A percentile compares a stretch with the other conserved stretches of the same genome.
Evolutionary conservation across 345 rosid species (phyloP).

Genomic region (Acer negundo): DNA sequence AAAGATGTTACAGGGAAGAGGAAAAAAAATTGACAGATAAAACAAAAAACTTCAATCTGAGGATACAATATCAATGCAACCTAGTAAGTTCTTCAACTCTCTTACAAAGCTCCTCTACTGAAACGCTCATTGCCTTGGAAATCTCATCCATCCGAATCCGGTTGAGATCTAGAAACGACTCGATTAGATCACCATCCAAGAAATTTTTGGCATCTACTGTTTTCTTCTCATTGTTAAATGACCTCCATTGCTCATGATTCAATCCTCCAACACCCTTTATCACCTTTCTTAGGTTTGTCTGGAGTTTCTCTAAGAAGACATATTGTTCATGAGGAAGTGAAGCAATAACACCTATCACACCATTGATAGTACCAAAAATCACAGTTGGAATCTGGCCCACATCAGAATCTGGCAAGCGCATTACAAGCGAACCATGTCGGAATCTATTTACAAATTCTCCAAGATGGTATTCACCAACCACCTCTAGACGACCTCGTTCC

Average conservation of each 20-base stretch:
- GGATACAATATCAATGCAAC: constrained; percentile 52
- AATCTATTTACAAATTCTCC: constrained; percentile 91
- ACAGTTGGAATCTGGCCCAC: constrained; percentile 80
- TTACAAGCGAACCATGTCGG: constrained; percentile 92
- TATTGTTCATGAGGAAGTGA: constrained; percentile 85
- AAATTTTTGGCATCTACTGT: constrained; percentile 74
- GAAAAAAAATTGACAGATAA: not conserved
- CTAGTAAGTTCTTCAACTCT: constrained; percentile 87
- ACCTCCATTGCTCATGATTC: constrained; percentile 95
- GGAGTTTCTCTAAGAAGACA: constrained; percentile 74
- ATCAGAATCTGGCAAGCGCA: constrained; percentile 89
- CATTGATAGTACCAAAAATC: constrained; percentile 84
- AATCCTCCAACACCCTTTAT: constrained; percentile 96
- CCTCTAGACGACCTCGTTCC: constrained; percentile 83
- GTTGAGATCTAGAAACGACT: constrained; percentile 79
- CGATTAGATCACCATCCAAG: constrained; percentile 85
- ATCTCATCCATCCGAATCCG: constrained; percentile 79
- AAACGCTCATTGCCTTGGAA: constrained; percentile 58
- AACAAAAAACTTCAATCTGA: not conserved
- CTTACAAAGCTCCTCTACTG: constrained; percentile 85
- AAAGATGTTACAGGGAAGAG: not conserved
- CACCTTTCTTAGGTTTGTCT: constrained; percentile 73
- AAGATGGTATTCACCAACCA: constrained; percentile 86
- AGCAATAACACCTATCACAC: constrained; percentile 91
- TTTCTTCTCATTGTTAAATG: constrained; percentile 85